Percentiles rank a stretch among this genome's conserved stretches.
phyloP scores from a whole-genome alignment of 192 early-diverging fungal genomes.

The Phycomyces nitens region DNA sequence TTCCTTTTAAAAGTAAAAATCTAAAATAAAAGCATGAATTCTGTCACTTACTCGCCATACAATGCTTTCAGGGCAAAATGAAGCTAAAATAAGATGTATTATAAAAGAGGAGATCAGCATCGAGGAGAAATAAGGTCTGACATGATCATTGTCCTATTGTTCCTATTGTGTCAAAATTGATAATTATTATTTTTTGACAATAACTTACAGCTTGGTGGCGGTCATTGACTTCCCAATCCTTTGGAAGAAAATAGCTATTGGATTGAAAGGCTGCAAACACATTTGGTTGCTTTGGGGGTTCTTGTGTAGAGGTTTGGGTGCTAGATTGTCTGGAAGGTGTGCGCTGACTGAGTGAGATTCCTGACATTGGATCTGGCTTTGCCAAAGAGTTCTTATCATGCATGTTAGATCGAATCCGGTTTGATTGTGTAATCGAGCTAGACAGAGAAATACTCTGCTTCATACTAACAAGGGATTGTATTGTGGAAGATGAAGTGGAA shows the following conservation, averaged over 20 bases:
- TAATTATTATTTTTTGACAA: neutral
- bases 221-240: constrained; percentile 16
- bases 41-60: constrained; percentile 7
- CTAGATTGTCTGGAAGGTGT: neutral
- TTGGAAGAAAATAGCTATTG: constrained; percentile 16
- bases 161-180: neutral
- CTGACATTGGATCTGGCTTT: neutral
- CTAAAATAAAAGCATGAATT: neutral
- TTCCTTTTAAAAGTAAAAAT: no score
- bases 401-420: neutral
- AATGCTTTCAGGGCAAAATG: constrained; percentile 17
- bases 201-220: constrained; percentile 7
- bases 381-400: neutral
- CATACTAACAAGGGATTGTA: neutral
- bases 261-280: neutral
- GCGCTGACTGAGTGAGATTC: neutral
- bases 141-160: constrained; percentile 1
- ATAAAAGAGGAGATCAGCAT: neutral
- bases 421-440: neutral
- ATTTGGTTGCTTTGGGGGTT: neutral
- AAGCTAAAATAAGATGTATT: constrained; percentile 6
- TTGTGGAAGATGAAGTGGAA: neutral
- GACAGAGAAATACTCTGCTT: neutral
- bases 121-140: neutral
- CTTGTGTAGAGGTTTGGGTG: neutral